Evolutionary conservation across 176 grass and related monocot species (phyloP), one percentile per base, ranked within the genome.

Genomic region (Aegilops tauschii): DNA sequence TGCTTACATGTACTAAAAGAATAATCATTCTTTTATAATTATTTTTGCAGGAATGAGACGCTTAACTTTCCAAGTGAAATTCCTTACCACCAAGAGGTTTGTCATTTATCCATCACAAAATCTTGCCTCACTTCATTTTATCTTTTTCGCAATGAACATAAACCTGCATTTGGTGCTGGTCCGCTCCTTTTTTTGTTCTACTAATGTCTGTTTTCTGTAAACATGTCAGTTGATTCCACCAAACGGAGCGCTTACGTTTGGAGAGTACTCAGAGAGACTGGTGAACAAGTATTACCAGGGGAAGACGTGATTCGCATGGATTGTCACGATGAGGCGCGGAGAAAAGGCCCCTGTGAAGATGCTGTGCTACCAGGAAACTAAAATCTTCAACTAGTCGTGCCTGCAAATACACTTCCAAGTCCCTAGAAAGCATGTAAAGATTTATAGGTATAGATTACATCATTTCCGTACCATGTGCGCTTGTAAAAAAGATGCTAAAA

Each of bases 51-150:
- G 94, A 83, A 94, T 80, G 97, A 96, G 77, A 91, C 78, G 23
- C 90, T 98, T 3, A 77, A 80, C 28, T 92, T 96, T 88, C 90
- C 94, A 44, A 91, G 42, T 68, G 87, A 91, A 74, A 93, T 96
- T 84, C 83, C 79, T 12, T 91, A 83, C 81, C 97, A 98, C 83
- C 84, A 90, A 83, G 97, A 96, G 94, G 94, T 99, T 93, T 83
- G 66, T 74, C 21, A 61, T 49, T 35, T 76, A 63, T 37, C 32
- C 34, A 20, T 1, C 21, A 2, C 47, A 75, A 9, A 76, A 54
- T 50, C 12, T 58, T 11, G 76, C 52, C 14, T 8, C 30, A 63
- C 44, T 39, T 37, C 0, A 0, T 37, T 27, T 39, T 0, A 28
- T 5, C 18, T 6, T 32, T 25, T 8, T 40, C 1, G 3, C 25